Percentiles rank a stretch among this genome's conserved stretches.
Conservation (phyloP, 208 protist genomes). For the Hexamita inflata region DNA sequence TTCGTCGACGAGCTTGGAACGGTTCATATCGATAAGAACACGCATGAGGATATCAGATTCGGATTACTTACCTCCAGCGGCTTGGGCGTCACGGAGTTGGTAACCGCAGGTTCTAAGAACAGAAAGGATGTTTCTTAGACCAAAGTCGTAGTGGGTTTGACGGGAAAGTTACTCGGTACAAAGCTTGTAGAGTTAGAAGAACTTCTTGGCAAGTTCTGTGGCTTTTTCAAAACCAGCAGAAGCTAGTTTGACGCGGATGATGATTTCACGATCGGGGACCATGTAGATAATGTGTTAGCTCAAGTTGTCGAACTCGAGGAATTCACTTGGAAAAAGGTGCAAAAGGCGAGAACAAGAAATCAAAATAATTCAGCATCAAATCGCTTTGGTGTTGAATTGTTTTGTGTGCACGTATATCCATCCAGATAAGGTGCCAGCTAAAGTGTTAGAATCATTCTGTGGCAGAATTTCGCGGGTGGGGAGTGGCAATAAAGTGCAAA, state of each 20-base stretch:
- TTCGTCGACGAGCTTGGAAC: conserved; percentile 75
- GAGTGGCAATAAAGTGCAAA: too few species aligned
- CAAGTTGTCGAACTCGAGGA: too few species aligned
- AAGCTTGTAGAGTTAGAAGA: conserved; percentile 64
- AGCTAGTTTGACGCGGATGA: conserved; percentile 72
- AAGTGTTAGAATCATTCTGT: too few species aligned
- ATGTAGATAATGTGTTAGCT: too few species aligned
- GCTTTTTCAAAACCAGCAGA: conserved; percentile 57
- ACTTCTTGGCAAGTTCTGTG: conserved; percentile 59
- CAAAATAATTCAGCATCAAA: too few species aligned
- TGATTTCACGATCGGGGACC: conserved; percentile 85
- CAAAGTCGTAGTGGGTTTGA: conserved; percentile 91
- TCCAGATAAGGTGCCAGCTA: too few species aligned
- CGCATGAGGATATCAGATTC: conserved; percentile 80
- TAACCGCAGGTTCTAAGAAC: conserved; percentile 66
- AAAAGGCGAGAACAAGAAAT: too few species aligned
- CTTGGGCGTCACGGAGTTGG: conserved; percentile 59
- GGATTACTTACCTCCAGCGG: too few species aligned
- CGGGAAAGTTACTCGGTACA: conserved; percentile 90
- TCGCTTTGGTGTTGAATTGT: too few species aligned
- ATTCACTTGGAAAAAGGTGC: too few species aligned
- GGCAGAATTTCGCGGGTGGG: too few species aligned
- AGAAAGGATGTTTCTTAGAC: conserved; percentile 86
- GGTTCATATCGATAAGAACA: conserved; percentile 87
- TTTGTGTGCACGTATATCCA: too few species aligned